Conservation (phyloP, 257 asterid species). For the Ocimum tenuiflorum region DNA sequence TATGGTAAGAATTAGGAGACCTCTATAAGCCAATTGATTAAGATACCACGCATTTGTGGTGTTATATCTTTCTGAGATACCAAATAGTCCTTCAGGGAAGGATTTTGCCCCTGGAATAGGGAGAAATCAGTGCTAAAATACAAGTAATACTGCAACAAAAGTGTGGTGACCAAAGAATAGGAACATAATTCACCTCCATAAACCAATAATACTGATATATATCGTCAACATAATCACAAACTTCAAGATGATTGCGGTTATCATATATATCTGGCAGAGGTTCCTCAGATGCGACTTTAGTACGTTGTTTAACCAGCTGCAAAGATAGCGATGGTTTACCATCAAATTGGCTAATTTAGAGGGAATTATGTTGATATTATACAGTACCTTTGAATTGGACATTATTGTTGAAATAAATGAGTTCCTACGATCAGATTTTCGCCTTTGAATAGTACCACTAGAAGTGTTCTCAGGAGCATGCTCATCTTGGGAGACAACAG, state of each 20-base stretch:
- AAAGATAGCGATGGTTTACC: slow-evolving; percentile 18
- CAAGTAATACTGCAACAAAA: background rate
- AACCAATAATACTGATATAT: slow-evolving; percentile 91
- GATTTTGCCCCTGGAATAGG: slow-evolving; percentile 52
- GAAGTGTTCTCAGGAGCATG: slow-evolving; percentile 33
- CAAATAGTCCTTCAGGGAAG: slow-evolving; percentile 49
- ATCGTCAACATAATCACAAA: slow-evolving; percentile 78
- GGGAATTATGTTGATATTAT: slow-evolving; percentile 1
- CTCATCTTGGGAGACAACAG: slow-evolving; percentile 34
- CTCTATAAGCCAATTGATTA: slow-evolving; percentile 96
- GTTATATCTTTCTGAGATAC: slow-evolving; percentile 53
- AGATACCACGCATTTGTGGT: slow-evolving; percentile 84
- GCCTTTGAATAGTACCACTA: slow-evolving; percentile 28
- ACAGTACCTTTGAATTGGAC: slow-evolving; percentile 63
- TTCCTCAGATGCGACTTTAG: slow-evolving; percentile 32
- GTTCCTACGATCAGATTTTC: slow-evolving; percentile 62
- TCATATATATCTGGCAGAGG: slow-evolving; percentile 68
- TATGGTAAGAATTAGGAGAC: slow-evolving; percentile 29
- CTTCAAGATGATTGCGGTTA: slow-evolving; percentile 81
- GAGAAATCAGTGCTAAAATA: background rate
- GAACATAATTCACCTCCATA: slow-evolving; percentile 60
- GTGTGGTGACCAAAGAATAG: background rate
- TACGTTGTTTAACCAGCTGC: slow-evolving; percentile 40
- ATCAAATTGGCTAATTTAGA: background rate
- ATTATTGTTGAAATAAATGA: slow-evolving; percentile 63